A percentile compares a stretch with the other conserved stretches of the same genome.
phyloP scores from a whole-genome alignment of 2,329 filamentous ascomycete genomes.

The Scortechinia acanthostroma region DNA sequence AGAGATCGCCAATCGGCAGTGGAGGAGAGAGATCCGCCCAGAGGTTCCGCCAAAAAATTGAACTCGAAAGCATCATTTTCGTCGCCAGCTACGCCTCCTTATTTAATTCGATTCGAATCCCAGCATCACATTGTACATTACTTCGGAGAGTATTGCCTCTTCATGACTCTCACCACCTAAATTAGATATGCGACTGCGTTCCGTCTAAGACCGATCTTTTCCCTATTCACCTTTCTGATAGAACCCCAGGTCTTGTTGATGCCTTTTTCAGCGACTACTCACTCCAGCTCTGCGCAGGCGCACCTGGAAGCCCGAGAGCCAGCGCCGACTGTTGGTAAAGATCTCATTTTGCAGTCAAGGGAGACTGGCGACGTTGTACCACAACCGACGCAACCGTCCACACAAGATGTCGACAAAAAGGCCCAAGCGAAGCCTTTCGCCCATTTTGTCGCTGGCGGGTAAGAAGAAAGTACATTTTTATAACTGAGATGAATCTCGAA shows the following conservation, averaged over 20 bases:
- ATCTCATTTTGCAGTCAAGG: constrained; percentile 4
- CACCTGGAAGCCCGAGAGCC: background rate
- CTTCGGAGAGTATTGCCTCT: no score
- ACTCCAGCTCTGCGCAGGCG: background rate
- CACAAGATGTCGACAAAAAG: background rate
- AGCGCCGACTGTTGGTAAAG: background rate
- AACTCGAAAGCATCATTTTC: no score
- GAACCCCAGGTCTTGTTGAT: background rate
- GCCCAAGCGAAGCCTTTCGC: constrained; percentile 73
- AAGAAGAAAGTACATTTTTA: constrained; percentile 21
- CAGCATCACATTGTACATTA: no score
- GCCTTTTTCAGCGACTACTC: background rate
- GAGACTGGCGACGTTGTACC: constrained; percentile 26
- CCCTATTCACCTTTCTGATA: no score
- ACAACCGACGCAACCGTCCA: constrained; percentile 35
- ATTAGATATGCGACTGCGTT: no score
- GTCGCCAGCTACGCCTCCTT: no score
- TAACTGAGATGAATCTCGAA: constrained; percentile 3
- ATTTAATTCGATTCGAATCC: no score
- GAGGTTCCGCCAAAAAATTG: background rate
- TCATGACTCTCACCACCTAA: no score
- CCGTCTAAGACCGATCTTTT: no score
- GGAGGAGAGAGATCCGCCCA: constrained; percentile 8
- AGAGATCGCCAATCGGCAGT: constrained; percentile 5
- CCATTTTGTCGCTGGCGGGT: constrained; percentile 88